A percentile compares a stretch with the other conserved stretches of the same genome.
phyloP scores from a whole-genome alignment of 2,329 filamentous ascomycete genomes.

The Aspergillus luchuensis region DNA sequence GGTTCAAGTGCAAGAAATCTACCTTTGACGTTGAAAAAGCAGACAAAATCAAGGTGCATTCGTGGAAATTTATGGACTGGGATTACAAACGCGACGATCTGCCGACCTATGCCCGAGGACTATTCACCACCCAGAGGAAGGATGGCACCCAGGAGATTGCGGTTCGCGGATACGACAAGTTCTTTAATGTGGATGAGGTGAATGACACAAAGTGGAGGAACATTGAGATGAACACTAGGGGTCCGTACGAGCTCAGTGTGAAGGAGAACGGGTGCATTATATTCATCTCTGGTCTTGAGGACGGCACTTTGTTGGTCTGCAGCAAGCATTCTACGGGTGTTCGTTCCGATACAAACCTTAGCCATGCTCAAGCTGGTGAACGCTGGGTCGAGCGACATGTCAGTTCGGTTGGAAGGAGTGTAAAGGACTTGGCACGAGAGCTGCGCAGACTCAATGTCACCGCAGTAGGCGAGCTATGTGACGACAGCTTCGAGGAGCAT shows the following conservation, averaged over 20 bases:
- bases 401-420: slow-evolving; percentile 72
- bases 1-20: slow-evolving; percentile 76
- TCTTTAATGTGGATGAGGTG: slow-evolving; percentile 92
- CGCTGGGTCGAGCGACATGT: slow-evolving; percentile 80
- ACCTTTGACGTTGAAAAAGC: slow-evolving; percentile 70
- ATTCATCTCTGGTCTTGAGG: slow-evolving; percentile 88
- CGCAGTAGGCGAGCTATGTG: slow-evolving; percentile 92
- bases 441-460: slow-evolving; percentile 83
- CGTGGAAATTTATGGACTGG: slow-evolving; percentile 92
- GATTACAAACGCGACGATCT: slow-evolving; percentile 88
- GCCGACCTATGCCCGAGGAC: slow-evolving; percentile 87
- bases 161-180: slow-evolving; percentile 94
- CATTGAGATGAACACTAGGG: slow-evolving; percentile 72
- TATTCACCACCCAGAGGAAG: slow-evolving; percentile 79
- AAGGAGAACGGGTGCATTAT: slow-evolving; percentile 99
- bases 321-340: slow-evolving; percentile 96
- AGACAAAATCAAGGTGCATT: slow-evolving; percentile 71
- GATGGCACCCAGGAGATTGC: slow-evolving; percentile 73
- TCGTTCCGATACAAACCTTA: slow-evolving; percentile 69
- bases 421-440: slow-evolving; percentile 73
- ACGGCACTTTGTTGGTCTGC: slow-evolving; percentile 89
- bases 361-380: slow-evolving; percentile 84
- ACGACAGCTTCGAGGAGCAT: slow-evolving; percentile 95
- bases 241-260: slow-evolving; percentile 91
- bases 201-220: slow-evolving; percentile 78